Evolutionary conservation across 2,329 filamentous ascomycete species (phyloP), one percentile per base, ranked within the genome.

Genomic region (Fusarium mangiferae): DNA sequence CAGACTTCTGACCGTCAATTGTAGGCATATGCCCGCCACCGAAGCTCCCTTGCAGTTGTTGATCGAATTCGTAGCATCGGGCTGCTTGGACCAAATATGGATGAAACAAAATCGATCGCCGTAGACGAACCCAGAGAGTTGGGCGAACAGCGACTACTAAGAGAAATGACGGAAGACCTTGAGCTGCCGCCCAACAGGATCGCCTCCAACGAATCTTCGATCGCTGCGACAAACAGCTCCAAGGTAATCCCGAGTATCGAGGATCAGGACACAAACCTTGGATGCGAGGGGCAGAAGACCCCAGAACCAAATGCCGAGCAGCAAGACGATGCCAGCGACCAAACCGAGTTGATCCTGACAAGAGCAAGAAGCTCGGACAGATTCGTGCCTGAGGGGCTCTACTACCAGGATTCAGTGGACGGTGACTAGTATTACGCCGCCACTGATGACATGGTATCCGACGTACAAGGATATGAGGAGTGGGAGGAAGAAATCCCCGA

Each of bases 141-240:
- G n/a, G 24, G 24, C 13, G 48, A 66, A 7, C 46, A 70, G 41
- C 59, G 57, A 41, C 35, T 38, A 20, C 15, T 69, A 24, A 49
- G 42, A 7, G 65, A 69, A 24, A 55, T 49, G 48, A 45, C n/a
- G 1, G 65, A 68, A 22, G 49, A 68, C 15, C 12, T 69, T 20
- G n/a, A 51, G 22, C 36, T 41, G 4, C 54, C 55, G 9, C 41
- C 41, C 10, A 20, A 41, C 4, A 24, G 49, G 6, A 38, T 68
- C 24, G 39, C 30, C 3, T 41, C 30, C 20, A n/a, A 26, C 18
- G 51, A 49, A 14, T 22, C 49, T 38, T 63, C 26, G 35, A n/a
- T 28, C 24, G 24, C 24, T n/a, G 20, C 22, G 20, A 41, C 24
- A 12, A 14, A 41, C 20, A 28, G 28, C 35, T 41, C 35, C 28